These are phyloP conservation scores for Xylaria longipes DNA, from an alignment of 495 filamentous ascomycete genomes.

Conservation along the genomic window DNA sequence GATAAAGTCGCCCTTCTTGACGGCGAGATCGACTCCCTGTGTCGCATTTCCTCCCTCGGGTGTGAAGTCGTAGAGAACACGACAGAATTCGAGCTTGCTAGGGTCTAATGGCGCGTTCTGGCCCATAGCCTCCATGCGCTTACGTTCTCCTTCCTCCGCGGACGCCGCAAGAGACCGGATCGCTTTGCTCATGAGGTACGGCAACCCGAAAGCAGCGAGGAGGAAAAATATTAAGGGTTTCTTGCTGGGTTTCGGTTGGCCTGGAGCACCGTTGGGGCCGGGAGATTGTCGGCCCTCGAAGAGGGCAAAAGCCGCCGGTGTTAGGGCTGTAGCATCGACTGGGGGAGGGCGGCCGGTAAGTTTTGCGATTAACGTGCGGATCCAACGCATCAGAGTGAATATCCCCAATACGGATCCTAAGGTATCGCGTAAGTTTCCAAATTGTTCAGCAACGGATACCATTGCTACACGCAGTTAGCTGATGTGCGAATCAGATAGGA, in stretches of 20 bases:
- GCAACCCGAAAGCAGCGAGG: slow-evolving; percentile 89
- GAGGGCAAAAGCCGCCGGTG: slow-evolving; percentile 84
- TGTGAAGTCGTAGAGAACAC: slow-evolving; percentile 90
- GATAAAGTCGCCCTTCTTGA: slow-evolving; percentile 94
- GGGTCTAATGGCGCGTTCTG: slow-evolving; percentile 71
- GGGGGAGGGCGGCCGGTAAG: slow-evolving; percentile 92
- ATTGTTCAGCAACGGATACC: slow-evolving; percentile 97
- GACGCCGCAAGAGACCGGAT: slow-evolving; percentile 82
- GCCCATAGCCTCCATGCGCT: slow-evolving; percentile 59
- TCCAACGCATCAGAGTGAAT: slow-evolving; percentile 94
- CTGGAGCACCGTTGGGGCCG: slow-evolving; percentile 51
- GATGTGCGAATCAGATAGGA: background rate
- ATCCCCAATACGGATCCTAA: slow-evolving; percentile 94
- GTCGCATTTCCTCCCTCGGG: slow-evolving; percentile 69
- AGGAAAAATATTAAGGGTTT: slow-evolving; percentile 98
- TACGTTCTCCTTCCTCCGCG: slow-evolving; percentile 79
- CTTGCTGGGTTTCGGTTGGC: slow-evolving; percentile 75
- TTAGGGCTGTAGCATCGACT: slow-evolving; percentile 83
- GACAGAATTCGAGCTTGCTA: slow-evolving; percentile 91
- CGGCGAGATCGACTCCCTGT: slow-evolving; percentile 83
- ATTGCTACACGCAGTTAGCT: slow-evolving; percentile 70
- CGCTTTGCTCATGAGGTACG: slow-evolving; percentile 93
- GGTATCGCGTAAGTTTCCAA: slow-evolving; percentile 90
- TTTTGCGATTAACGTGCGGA: slow-evolving; percentile 87
- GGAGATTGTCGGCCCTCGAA: slow-evolving; percentile 70